A percentile compares a stretch with the other conserved stretches of the same genome.
Conservation (phyloP, 805 yeast genomes). For the Saturnispora zaruensis region DNA sequence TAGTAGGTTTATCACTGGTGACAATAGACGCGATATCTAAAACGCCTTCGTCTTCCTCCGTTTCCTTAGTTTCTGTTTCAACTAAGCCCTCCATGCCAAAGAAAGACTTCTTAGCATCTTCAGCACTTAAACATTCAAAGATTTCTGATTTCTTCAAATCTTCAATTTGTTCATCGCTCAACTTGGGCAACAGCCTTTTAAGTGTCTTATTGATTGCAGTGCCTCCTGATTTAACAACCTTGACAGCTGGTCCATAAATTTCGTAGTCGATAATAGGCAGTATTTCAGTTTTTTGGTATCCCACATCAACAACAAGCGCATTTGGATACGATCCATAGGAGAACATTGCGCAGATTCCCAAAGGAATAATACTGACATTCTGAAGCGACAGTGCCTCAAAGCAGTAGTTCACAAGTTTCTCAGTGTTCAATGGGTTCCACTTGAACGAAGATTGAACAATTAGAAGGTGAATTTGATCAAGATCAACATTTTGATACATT, state of each 20-base stretch:
- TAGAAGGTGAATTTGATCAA: conserved; percentile 51
- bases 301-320: conserved; percentile 73
- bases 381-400: conserved; percentile 68
- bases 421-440: conserved; percentile 66
- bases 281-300: conserved; percentile 65
- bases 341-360: conserved; percentile 59
- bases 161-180: conserved; percentile 54
- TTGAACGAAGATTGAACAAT: conserved; percentile 50
- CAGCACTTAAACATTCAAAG: conserved; percentile 70
- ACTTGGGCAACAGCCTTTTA: conserved; percentile 45
- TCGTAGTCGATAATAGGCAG: conserved; percentile 73
- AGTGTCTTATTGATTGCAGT: conserved; percentile 48
- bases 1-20: conserved; percentile 57
- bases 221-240: conserved; percentile 48
- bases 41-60: conserved; percentile 48
- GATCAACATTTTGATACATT: conserved; percentile 15
- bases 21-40: conserved; percentile 87
- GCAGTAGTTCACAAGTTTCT: conserved; percentile 60
- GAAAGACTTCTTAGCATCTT: conserved; percentile 52
- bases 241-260: conserved; percentile 43
- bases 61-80: conserved; percentile 13
- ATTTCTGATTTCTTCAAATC: conserved; percentile 65
- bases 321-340: conserved; percentile 61
- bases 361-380: conserved; percentile 63
- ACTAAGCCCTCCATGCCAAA: conserved; percentile 46